Base-by-base conservation (phyloP, 345 rosid species). In the Populus ilicifolia region DNA sequence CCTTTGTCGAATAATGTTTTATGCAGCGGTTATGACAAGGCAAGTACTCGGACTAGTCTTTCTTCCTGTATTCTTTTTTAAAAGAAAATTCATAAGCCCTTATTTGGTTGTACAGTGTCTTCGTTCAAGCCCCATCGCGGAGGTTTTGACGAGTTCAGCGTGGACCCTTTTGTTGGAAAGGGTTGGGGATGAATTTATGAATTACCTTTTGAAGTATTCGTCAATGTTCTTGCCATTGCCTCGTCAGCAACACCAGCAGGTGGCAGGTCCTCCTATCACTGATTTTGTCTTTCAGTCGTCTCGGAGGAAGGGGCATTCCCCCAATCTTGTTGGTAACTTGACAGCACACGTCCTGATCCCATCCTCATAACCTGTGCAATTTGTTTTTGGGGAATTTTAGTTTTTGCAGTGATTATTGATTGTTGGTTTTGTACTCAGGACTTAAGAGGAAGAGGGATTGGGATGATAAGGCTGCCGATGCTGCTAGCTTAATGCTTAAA, bases 111-210 rank as follows among this genome's bases (percentile, higher is more conserved):
- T 65, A 74, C 89, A 94, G 98, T 75, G 63, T 73, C 72, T 70
- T 44, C 86, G 71, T 67, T 83, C 89, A 62, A 91, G 94, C 80
- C 78, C 78, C 63, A 77, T 73, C 80, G 54, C 87, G 17, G 91
- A 91, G 82, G 88, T 86, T 82, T 77, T 94, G 80, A 76, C 88
- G 41, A 72, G 75, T 80, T 62, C 93, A 5, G 86, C 92, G 5
- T 94, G 99, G 98, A 80, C 76, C 76, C 85, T 90, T 82, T 91
- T 94, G 69, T 77, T 88, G 48, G 75, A 78, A 78, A 86, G 99
- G 92, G 99, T 89, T 38, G 97, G 98, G 35, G 89, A 89, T 50
- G 73, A 74, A 72, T 27, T 90, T 72, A 91, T 94, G 97, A 44
- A 76, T 78, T 87, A 91, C 84, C 87, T 94, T 69, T 90, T 94